Evolutionary conservation across 2,329 filamentous ascomycete genomes (phyloP), one percentile per base, ranked within the genome.

Genomic region (Trichothecium sympodiale): DNA sequence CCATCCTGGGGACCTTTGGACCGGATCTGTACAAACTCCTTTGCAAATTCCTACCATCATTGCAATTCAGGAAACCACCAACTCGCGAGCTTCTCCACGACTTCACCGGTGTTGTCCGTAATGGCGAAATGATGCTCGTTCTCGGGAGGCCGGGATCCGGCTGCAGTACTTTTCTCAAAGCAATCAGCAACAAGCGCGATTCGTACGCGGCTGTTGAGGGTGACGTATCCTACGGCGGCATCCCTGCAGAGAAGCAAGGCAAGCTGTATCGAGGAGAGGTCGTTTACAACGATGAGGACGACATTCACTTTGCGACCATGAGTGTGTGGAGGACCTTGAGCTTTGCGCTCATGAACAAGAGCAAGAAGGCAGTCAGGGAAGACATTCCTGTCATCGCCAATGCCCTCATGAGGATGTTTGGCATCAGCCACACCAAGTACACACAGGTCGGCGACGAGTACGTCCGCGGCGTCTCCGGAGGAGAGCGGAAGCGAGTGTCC

Each of bases 321-420:
- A 86, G 77, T 5, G 83, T 89, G 0, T 82, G 80, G 69, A 80
- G 87, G 55, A 88, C 83, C 0, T 62, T 89, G 29, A 74, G 71
- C 4, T 88, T 89, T 48, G 80, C 83, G 0, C 61, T 88, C 33
- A 71, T 77, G 55, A 85, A 77, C 59, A 86, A 85, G 60, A 85
- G 80, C 8, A 78, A 72, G 56, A 82, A 80, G 54, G 64, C 74
- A 33, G 73, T 75, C 29, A 69, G 67, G 32, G 64, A 61, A 3
- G 72, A 78, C 33, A 81, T 86, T 17, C 74, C 77, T 1, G 59
- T 83, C 38, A 78, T 88, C 37, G 73, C 83, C 14, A 69, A 77
- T 35, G 77, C 80, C 0, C 60, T 89, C 31, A 59, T 87, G 52
- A 80, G 77, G 48, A 85, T 88, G 64, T 88, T 89, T 45, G 81